Conservation (phyloP, 2,329 filamentous ascomycete genomes). For the Talaromyces rugulosus region DNA sequence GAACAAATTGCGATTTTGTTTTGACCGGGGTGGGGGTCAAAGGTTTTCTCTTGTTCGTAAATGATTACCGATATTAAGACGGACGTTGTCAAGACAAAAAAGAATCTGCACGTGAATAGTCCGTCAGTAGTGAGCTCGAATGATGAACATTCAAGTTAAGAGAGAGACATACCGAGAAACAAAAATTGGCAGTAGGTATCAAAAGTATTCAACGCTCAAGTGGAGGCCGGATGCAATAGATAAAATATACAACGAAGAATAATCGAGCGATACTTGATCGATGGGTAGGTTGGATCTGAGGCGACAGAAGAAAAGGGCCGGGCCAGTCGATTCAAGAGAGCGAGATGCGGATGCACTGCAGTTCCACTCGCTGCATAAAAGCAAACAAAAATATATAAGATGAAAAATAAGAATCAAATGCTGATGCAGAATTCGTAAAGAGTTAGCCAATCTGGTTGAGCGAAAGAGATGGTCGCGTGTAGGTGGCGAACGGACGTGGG, state of each 20-base stretch:
- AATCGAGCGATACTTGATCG: conserved; percentile 5
- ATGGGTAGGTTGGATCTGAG: conserved; percentile 12
- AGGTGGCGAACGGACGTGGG: not conserved
- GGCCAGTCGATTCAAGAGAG: not conserved
- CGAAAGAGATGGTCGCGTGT: not conserved
- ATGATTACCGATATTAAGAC: conserved; percentile 3
- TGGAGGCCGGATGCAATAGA: not conserved
- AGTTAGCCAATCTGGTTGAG: not conserved
- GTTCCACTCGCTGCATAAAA: conserved; percentile 22
- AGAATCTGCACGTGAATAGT: not conserved
- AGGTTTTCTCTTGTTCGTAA: not conserved
- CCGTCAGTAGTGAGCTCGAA: not conserved
- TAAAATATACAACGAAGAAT: conserved; percentile 17
- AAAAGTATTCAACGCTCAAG: not conserved
- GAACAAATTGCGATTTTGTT: not conserved
- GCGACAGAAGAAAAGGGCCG: not conserved
- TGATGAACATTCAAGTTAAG: not conserved
- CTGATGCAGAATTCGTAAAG: not conserved
- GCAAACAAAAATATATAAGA: conserved; percentile 18
- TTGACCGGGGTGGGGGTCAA: not conserved
- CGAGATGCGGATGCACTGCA: conserved; percentile 32
- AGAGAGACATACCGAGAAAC: not conserved
- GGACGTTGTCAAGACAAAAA: not conserved
- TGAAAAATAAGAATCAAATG: conserved; percentile 7
- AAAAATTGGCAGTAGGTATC: conserved; percentile 3